phyloP scores from a whole-genome alignment of 257 asterid species.

The Plectranthus barbatus region DNA sequence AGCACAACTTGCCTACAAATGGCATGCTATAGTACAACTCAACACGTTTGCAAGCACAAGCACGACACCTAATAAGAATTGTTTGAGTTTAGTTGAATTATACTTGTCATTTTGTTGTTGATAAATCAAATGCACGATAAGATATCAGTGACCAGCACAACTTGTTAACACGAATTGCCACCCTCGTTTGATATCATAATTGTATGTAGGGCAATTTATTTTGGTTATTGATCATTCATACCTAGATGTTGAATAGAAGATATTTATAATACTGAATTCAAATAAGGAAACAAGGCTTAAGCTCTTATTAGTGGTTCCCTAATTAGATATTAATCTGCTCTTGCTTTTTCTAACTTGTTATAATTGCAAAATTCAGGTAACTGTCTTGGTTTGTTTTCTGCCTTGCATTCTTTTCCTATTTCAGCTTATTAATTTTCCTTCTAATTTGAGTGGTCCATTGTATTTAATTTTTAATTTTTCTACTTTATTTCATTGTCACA shows the following conservation, averaged over 20 bases:
- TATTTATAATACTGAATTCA: background rate
- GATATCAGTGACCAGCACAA: no score
- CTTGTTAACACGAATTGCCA: background rate
- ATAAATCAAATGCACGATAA: background rate
- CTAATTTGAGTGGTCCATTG: constrained; percentile 1
- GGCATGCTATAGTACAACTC: no score
- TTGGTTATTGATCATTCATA: background rate
- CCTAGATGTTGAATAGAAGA: background rate
- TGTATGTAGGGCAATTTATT: background rate
- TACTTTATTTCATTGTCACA: background rate
- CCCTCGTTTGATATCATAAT: background rate
- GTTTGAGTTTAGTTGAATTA: background rate
- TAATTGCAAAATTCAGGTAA: background rate
- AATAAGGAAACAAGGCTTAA: background rate
- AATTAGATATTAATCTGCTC: background rate
- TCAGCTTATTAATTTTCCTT: background rate
- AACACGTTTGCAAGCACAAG: background rate
- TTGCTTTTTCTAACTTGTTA: background rate
- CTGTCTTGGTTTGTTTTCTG: background rate
- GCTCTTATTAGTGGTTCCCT: background rate
- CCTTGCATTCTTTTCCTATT: background rate
- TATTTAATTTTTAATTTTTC: background rate
- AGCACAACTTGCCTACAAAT: background rate
- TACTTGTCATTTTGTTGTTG: background rate
- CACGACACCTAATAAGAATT: background rate